These are phyloP conservation scores for Periconia macrospinosa DNA, from an alignment of 2,329 filamentous ascomycete genomes.

Conservation along the genomic window DNA sequence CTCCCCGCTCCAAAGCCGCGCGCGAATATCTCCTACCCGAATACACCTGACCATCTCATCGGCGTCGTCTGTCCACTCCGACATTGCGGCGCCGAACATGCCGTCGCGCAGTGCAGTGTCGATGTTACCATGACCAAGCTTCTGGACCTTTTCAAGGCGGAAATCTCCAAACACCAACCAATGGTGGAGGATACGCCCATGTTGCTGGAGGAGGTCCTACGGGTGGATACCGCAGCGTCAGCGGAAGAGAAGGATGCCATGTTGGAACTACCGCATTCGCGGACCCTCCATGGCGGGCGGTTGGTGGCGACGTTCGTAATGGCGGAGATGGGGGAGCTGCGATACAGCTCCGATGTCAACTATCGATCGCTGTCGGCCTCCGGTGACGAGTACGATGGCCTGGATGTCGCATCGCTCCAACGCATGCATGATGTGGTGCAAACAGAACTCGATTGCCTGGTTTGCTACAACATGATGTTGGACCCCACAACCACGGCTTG, in stretches of 20 bases:
- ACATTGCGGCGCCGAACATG: slow-evolving; percentile 71
- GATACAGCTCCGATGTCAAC: slow-evolving; percentile 58
- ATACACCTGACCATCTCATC: slow-evolving; percentile 64
- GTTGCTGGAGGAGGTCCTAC: slow-evolving; percentile 46
- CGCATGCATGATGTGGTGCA: slow-evolving; percentile 64
- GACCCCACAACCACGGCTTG: slow-evolving; percentile 84
- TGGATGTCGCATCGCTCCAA: slow-evolving; percentile 57
- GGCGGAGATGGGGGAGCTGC: slow-evolving; percentile 63
- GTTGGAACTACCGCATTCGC: slow-evolving; percentile 30
- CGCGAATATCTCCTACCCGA: slow-evolving; percentile 76
- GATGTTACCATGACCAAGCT: slow-evolving; percentile 78
- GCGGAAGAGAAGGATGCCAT: slow-evolving; percentile 41
- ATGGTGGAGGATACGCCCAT: slow-evolving; percentile 37
- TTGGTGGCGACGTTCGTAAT: slow-evolving; percentile 69
- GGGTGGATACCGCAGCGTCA: slow-evolving; percentile 33
- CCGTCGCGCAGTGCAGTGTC: slow-evolving; percentile 72
- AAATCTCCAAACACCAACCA: slow-evolving; percentile 50
- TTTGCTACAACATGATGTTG: slow-evolving; percentile 80
- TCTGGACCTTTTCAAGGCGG: slow-evolving; percentile 55
- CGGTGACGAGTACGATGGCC: slow-evolving; percentile 39
- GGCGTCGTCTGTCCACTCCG: slow-evolving; percentile 75
- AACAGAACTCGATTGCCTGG: slow-evolving; percentile 80
- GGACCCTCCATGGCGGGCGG: slow-evolving; percentile 58
- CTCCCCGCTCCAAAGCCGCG: slow-evolving; percentile 68
- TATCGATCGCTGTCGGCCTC: slow-evolving; percentile 48